Conservation (phyloP, 768 basidiomycete species). For the Dacryopinax primogenitus region DNA sequence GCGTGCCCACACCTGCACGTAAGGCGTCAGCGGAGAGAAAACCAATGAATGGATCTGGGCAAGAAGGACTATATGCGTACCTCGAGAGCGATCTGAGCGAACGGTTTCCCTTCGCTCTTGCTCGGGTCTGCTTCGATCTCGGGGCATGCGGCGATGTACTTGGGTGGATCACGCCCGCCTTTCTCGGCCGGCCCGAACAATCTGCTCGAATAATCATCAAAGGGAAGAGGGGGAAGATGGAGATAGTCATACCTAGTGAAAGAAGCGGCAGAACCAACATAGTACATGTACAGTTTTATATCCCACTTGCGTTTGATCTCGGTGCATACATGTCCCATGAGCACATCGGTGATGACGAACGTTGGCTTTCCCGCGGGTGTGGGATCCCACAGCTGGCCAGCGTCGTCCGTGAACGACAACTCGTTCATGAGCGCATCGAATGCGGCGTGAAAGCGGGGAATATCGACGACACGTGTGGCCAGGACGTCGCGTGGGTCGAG, state of each 20-base stretch:
- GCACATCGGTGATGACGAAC: neutral
- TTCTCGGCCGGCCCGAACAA: neutral
- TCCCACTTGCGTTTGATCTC: neutral
- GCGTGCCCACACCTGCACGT: neutral
- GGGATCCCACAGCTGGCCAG: neutral
- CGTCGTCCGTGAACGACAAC: neutral
- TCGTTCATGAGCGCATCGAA: neutral
- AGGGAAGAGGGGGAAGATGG: neutral
- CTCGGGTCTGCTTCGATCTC: neutral
- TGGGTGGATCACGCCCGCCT: neutral
- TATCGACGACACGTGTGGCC: neutral
- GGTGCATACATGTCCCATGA: neutral
- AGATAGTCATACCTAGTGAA: neutral
- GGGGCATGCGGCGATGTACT: neutral
- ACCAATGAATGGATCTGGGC: neutral
- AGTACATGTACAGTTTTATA: neutral
- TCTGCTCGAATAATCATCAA: neutral
- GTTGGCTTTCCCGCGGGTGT: neutral
- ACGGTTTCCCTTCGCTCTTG: neutral
- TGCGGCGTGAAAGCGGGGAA: neutral
- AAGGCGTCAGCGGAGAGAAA: no score
- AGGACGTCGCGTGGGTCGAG: neutral
- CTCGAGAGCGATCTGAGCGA: neutral
- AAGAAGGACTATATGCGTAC: neutral
- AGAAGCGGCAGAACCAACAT: neutral